phyloP scores from a whole-genome alignment of 768 basidiomycete species.

The Leccinum imitatum region DNA sequence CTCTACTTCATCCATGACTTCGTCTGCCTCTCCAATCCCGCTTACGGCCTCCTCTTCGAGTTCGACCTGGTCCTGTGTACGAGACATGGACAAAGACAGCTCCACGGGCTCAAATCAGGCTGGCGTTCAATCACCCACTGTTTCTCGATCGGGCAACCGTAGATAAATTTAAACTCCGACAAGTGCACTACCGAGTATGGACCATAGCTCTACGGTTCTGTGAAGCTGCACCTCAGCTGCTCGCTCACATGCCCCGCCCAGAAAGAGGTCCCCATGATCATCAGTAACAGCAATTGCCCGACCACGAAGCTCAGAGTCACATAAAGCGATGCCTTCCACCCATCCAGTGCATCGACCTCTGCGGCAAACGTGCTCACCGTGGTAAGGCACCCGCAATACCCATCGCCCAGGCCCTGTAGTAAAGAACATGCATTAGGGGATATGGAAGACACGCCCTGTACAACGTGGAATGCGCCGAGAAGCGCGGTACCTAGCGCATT shows the following conservation, averaged over 20 bases:
- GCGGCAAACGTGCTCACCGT: constrained; percentile 93
- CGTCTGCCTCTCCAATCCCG: constrained; percentile 63
- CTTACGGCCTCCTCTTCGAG: constrained; percentile 63
- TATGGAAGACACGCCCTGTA: constrained; percentile 51
- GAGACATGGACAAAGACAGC: constrained; percentile 39
- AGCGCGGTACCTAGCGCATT: constrained; percentile 83
- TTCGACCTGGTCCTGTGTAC: constrained; percentile 44
- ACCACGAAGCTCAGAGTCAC: constrained; percentile 62
- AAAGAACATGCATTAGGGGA: constrained; percentile 63
- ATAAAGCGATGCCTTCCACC: constrained; percentile 66
- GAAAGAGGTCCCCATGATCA: constrained; percentile 70
- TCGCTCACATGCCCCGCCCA: constrained; percentile 49
- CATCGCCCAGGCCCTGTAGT: constrained; percentile 81
- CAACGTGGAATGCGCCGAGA: constrained; percentile 67
- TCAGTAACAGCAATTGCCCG: constrained; percentile 68
- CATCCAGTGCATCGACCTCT: constrained; percentile 62
- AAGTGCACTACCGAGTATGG: not conserved
- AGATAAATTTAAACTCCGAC: constrained; percentile 32
- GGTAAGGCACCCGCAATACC: constrained; percentile 93
- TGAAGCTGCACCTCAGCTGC: constrained; percentile 50
- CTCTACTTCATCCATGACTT: constrained; percentile 71
- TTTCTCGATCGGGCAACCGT: constrained; percentile 29
- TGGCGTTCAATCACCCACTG: constrained; percentile 17
- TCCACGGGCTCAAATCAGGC: constrained; percentile 26
- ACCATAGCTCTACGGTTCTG: constrained; percentile 6